These are phyloP conservation scores for Fusarium beomiforme DNA, from an alignment of 2,329 filamentous ascomycete species.

Conservation along the genomic window DNA sequence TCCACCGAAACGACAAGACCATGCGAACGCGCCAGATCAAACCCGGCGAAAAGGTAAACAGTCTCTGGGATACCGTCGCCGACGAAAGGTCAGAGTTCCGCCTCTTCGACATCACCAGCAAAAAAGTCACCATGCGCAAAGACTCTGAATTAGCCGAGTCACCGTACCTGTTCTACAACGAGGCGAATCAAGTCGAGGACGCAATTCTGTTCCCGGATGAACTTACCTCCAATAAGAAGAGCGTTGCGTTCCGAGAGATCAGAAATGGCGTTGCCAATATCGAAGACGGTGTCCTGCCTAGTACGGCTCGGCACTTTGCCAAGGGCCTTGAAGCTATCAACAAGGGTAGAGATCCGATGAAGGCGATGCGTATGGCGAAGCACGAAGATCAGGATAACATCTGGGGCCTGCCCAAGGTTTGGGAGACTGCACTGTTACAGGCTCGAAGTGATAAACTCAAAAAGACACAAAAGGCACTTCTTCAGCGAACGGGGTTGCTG, in stretches of 20 bases:
- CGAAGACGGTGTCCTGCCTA: conserved; percentile 25
- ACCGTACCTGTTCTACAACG: conserved; percentile 43
- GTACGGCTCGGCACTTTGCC: conserved; percentile 1
- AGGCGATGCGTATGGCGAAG: not conserved
- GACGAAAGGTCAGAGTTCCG: conserved; percentile 30
- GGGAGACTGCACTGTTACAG: conserved; percentile 34
- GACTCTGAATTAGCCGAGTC: not conserved
- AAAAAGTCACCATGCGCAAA: conserved; percentile 1
- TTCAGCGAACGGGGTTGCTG: conserved; percentile 14
- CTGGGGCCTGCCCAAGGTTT: conserved; percentile 38
- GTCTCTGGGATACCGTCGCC: conserved; percentile 38
- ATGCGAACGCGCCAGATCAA: conserved; percentile 41
- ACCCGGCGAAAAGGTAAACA: conserved; percentile 34
- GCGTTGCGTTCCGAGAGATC: conserved; percentile 35
- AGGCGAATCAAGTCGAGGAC: conserved; percentile 38
- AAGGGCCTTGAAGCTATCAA: conserved; percentile 25
- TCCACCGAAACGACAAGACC: conserved; percentile 37
- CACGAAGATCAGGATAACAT: conserved; percentile 22
- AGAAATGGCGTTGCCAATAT: conserved; percentile 37
- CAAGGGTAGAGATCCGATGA: conserved; percentile 9
- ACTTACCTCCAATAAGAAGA: conserved; percentile 10
- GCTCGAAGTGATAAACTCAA: not conserved
- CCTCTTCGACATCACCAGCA: conserved; percentile 14
- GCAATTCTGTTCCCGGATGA: conserved; percentile 43
- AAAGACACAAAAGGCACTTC: conserved; percentile 1